phyloP scores from a whole-genome alignment of 768 basidiomycete genomes.

The Termitomyces bulborhizus region DNA sequence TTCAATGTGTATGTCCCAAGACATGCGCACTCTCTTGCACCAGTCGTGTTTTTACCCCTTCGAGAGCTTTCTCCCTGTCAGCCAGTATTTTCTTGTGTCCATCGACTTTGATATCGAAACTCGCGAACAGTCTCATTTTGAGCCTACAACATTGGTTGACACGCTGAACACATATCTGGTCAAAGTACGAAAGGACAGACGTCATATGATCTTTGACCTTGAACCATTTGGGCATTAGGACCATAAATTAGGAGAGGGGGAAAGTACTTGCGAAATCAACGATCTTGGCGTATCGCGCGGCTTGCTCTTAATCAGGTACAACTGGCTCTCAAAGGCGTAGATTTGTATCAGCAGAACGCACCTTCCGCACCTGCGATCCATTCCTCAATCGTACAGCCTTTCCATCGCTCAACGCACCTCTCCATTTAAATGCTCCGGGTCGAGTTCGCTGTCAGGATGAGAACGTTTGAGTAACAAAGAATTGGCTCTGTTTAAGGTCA shows the following conservation, averaged over 20 bases:
- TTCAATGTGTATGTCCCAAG: constrained; percentile 11
- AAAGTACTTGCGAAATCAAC: constrained; percentile 41
- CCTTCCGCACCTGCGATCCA: constrained; percentile 53
- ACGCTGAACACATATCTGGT: not conserved
- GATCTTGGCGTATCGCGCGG: constrained; percentile 33
- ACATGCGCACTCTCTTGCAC: constrained; percentile 36
- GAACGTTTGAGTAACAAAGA: too few species aligned
- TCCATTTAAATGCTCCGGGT: too few species aligned
- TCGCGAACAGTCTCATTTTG: constrained; percentile 42
- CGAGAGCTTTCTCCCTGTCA: constrained; percentile 34
- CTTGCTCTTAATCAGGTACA: constrained; percentile 31
- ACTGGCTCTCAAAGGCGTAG: not conserved
- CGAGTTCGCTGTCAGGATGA: too few species aligned
- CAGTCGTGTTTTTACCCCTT: constrained; percentile 27
- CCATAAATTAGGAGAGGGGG: not conserved
- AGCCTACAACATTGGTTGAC: constrained; percentile 21
- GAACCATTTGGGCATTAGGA: not conserved
- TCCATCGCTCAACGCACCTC: constrained; percentile 41
- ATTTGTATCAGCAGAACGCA: constrained; percentile 14
- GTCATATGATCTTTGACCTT: constrained; percentile 46
- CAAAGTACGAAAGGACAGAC: constrained; percentile 22
- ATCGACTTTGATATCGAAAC: constrained; percentile 34
- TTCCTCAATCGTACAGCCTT: constrained; percentile 41
- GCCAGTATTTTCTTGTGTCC: constrained; percentile 32
- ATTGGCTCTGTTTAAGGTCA: too few species aligned